Evolutionary conservation across 768 basidiomycete species (phyloP).

Genomic region (Scleroderma citrinum): DNA sequence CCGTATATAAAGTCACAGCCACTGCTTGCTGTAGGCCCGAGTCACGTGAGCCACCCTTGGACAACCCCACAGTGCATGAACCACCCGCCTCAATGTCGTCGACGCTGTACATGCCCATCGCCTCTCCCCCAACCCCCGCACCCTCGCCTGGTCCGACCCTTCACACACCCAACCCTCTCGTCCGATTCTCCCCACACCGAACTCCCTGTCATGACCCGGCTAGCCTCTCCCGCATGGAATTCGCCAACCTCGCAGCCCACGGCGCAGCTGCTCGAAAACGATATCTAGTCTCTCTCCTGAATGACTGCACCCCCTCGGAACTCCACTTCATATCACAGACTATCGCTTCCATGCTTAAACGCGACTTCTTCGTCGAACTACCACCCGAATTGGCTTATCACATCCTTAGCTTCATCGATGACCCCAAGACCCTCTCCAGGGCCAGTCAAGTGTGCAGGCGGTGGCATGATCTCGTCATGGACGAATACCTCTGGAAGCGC

Average conservation of each 20-base stretch:
- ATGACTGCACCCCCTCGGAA: slow-evolving; percentile 52
- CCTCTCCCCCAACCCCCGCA: slow-evolving; percentile 57
- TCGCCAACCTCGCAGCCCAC: slow-evolving; percentile 26
- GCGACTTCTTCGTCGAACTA: slow-evolving; percentile 52
- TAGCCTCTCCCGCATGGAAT: slow-evolving; percentile 27
- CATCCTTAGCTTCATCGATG: slow-evolving; percentile 71
- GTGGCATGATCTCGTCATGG: slow-evolving; percentile 66
- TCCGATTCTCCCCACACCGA: slow-evolving; percentile 11
- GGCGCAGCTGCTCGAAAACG: slow-evolving; percentile 42
- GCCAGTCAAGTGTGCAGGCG: slow-evolving; percentile 62
- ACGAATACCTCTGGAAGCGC: slow-evolving; percentile 75
- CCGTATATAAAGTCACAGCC: no score
- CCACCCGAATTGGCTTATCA: slow-evolving; percentile 71
- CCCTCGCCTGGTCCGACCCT: slow-evolving; percentile 52
- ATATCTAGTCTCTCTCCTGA: slow-evolving; percentile 45
- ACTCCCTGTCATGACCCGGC: slow-evolving; percentile 16
- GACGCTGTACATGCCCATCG: slow-evolving; percentile 46
- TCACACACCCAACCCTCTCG: slow-evolving; percentile 43
- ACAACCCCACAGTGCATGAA: background rate
- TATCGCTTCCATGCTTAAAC: slow-evolving; percentile 59
- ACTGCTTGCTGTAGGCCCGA: no score
- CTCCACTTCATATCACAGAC: slow-evolving; percentile 60
- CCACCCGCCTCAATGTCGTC: slow-evolving; percentile 18
- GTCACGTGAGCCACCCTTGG: background rate
- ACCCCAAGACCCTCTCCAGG: slow-evolving; percentile 63